Evolutionary conservation across 768 basidiomycete species (phyloP), one percentile per base, ranked within the genome.

Genomic region (Boletus sp.): DNA sequence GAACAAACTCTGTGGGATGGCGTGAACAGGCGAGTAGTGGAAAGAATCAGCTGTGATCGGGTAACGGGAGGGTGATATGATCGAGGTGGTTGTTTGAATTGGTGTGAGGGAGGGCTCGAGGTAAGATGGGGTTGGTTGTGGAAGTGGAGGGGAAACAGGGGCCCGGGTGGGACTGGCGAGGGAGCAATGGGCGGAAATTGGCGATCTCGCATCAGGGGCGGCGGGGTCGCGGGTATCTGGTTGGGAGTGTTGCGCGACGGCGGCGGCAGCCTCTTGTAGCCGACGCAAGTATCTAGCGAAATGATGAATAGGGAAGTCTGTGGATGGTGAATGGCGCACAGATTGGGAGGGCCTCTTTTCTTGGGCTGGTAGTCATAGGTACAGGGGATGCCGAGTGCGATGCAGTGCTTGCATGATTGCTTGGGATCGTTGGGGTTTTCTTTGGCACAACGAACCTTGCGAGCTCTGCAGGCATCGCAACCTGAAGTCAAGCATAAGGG

Each of bases 281-380:
- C 89, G 80, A 39, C 90, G 83, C 44, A 93, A 74, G 69, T 92
- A 93, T 53, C 88, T 92, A 58, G 27, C 23, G 19, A 40, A 19
- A 37, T 3, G 21, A 27, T 57, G 42, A 58, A 46, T 19, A 19
- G 11, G 35, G 7, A 23, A 1, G 25, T 4, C 21, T 3, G 29
- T 37, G 40, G 30, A 33, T 34, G 19, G 23, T 27, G 42, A 51
- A 40, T 9, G 29, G 66, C 84, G 71, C 71, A 95, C 89, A 93
- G 77, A 70, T 95, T 95, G 2, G 93, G 93, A 4, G 93, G 93
- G 0, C 93, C 93, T 52, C 93, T 78, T 72, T 95, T 95, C 78
- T 93, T 93, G 19, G 93, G 93, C 67, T 90, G 88, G 68, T 95
- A 95, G 66, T 92, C 88, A 62, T 94, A 96, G 1, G 89, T 93